These are phyloP conservation scores for Metschnikowia proteae DNA, from an alignment of 805 yeast species.

Conservation along the genomic window DNA sequence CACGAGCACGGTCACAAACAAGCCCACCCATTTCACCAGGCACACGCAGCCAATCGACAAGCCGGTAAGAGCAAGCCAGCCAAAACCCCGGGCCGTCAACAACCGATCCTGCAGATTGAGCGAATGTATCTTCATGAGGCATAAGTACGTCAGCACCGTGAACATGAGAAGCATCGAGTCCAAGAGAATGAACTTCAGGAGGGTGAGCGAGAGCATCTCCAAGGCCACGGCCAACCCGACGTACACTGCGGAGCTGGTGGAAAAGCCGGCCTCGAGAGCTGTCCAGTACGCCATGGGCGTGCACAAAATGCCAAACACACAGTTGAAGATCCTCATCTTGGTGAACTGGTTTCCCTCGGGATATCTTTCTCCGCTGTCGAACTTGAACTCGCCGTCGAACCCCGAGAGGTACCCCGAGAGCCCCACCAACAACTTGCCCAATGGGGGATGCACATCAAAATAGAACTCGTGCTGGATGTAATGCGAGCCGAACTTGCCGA, in stretches of 20 bases:
- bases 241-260: constrained; percentile 47
- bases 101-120: constrained; percentile 37
- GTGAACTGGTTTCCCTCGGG: constrained; percentile 77
- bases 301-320: constrained; percentile 75
- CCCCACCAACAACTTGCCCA: constrained; percentile 79
- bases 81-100: constrained; percentile 39
- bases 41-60: constrained; percentile 76
- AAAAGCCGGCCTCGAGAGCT: constrained; percentile 36
- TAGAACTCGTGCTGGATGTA: constrained; percentile 76
- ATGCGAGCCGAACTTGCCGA: constrained; percentile 81
- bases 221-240: constrained; percentile 60
- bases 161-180: constrained; percentile 77
- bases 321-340: constrained; percentile 85
- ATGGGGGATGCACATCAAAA: constrained; percentile 85
- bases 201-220: constrained; percentile 65
- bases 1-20: constrained; percentile 58
- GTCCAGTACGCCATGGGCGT: constrained; percentile 87
- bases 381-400: constrained; percentile 83
- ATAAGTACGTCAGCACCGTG: constrained; percentile 47
- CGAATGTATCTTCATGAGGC: constrained; percentile 45
- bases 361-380: constrained; percentile 75
- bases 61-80: constrained; percentile 62
- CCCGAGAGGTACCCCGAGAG: constrained; percentile 77
- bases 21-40: constrained; percentile 83
- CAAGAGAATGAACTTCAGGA: constrained; percentile 69